Evolutionary conservation across 75 land plant species (phyloP).

Genomic region (Ceratopteris richardii): DNA sequence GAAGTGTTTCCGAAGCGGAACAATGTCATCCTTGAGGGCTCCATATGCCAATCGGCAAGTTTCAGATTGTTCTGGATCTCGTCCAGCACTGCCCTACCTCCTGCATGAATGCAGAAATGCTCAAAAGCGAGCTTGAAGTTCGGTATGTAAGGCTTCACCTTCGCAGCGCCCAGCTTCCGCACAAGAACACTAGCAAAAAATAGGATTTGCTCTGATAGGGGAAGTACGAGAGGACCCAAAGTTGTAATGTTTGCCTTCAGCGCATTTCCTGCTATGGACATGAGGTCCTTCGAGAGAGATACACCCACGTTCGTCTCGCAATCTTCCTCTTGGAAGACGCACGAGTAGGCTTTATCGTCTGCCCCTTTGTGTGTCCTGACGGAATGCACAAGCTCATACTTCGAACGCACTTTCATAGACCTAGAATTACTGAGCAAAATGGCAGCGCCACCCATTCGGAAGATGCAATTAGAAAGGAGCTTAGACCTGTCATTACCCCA

Average conservation of each 20-base stretch:
- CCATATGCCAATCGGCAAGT: slow-evolving; percentile 31
- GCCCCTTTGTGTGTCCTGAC: slow-evolving; percentile 45
- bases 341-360: slow-evolving; percentile 32
- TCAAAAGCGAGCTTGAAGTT: slow-evolving; percentile 49
- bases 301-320: slow-evolving; percentile 26
- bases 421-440: slow-evolving; percentile 27
- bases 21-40: slow-evolving; percentile 37
- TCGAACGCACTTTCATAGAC: no score
- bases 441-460: slow-evolving; percentile 49
- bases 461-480: slow-evolving; percentile 44
- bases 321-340: slow-evolving; percentile 41
- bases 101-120: slow-evolving; percentile 31
- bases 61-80: slow-evolving; percentile 31
- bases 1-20: slow-evolving; percentile 35
- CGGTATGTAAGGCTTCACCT: slow-evolving; percentile 10
- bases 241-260: slow-evolving; percentile 66
- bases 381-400: slow-evolving; percentile 37
- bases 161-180: slow-evolving; percentile 11
- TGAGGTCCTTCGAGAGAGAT: slow-evolving; percentile 38
- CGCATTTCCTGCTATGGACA: slow-evolving; percentile 43
- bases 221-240: slow-evolving; percentile 66
- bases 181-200: slow-evolving; percentile 20
- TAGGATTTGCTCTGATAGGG: slow-evolving; percentile 30
- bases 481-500: slow-evolving; percentile 31
- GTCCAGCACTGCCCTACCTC: no score